These are phyloP conservation scores for Nicotiana sylvestris DNA, from an alignment of 257 asterid species.

Conservation along the genomic window DNA sequence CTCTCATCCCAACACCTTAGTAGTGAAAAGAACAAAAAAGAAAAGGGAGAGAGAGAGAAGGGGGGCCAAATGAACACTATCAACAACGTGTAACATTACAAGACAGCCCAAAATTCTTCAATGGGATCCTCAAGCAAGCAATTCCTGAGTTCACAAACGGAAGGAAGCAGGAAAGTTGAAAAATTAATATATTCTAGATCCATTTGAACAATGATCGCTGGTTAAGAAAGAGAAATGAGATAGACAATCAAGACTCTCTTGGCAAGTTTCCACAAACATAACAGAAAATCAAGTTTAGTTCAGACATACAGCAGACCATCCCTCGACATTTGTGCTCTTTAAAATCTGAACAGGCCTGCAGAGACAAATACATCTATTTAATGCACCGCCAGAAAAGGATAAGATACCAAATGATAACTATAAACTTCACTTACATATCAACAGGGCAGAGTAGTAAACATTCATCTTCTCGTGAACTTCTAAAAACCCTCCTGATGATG, in stretches of 20 bases:
- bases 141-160: not conserved
- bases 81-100: not conserved
- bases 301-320: constrained; percentile 97
- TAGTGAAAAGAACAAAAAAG: not conserved
- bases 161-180: not conserved
- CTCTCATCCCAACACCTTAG: too few relatives aligned
- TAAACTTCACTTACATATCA: constrained; percentile 69
- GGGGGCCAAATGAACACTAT: not conserved
- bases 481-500: constrained; percentile 81
- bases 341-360: constrained; percentile 93
- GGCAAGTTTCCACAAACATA: not conserved
- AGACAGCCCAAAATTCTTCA: not conserved
- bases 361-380: constrained; percentile 8
- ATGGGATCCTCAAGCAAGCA: not conserved
- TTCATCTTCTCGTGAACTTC: constrained; percentile 75
- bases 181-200: not conserved
- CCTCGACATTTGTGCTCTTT: constrained; percentile 92
- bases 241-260: not conserved
- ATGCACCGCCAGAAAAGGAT: constrained; percentile 13
- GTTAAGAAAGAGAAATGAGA: not conserved
- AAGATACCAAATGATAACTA: constrained; percentile 11
- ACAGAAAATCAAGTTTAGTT: not conserved
- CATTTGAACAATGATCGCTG: not conserved
- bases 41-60: not conserved
- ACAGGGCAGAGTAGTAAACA: constrained; percentile 95